Evolutionary conservation across 2,329 filamentous ascomycete species (phyloP).

Genomic region (Beauveria scarabaeidicola): DNA sequence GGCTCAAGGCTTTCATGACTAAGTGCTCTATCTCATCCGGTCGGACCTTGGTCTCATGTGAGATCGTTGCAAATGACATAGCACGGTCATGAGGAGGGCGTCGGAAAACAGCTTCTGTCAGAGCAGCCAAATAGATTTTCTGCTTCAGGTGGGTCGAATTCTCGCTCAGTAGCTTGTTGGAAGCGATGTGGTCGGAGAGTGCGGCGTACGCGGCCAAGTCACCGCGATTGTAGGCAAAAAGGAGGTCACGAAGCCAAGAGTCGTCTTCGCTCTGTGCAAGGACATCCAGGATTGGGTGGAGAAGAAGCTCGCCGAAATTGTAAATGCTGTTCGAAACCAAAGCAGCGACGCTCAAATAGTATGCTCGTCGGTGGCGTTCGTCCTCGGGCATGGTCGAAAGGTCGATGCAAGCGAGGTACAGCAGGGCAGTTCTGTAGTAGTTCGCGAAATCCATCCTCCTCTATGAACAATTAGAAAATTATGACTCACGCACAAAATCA

Average conservation of each 20-base stretch:
- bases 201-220: slow-evolving; percentile 82
- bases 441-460: slow-evolving; percentile 84
- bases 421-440: slow-evolving; percentile 95
- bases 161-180: slow-evolving; percentile 69
- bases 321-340: slow-evolving; percentile 93
- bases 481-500: not conserved
- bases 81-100: slow-evolving; percentile 90
- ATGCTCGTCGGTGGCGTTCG: slow-evolving; percentile 76
- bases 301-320: slow-evolving; percentile 97
- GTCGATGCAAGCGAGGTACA: slow-evolving; percentile 95
- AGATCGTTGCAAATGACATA: slow-evolving; percentile 85
- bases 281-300: slow-evolving; percentile 90
- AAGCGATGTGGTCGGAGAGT: slow-evolving; percentile 70
- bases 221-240: slow-evolving; percentile 95
- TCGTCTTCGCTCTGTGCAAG: slow-evolving; percentile 62
- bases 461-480: slow-evolving; percentile 18
- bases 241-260: slow-evolving; percentile 86
- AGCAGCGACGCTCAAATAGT: slow-evolving; percentile 86
- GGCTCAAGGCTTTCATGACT: slow-evolving; percentile 96
- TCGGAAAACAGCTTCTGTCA: slow-evolving; percentile 94
- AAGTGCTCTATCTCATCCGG: slow-evolving; percentile 92
- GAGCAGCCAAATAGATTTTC: slow-evolving; percentile 93
- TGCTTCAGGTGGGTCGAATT: slow-evolving; percentile 83
- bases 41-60: slow-evolving; percentile 84
- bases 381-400: slow-evolving; percentile 61